Conservation (phyloP, 176 grass and related monocot genomes). For the Zizania latifolia region DNA sequence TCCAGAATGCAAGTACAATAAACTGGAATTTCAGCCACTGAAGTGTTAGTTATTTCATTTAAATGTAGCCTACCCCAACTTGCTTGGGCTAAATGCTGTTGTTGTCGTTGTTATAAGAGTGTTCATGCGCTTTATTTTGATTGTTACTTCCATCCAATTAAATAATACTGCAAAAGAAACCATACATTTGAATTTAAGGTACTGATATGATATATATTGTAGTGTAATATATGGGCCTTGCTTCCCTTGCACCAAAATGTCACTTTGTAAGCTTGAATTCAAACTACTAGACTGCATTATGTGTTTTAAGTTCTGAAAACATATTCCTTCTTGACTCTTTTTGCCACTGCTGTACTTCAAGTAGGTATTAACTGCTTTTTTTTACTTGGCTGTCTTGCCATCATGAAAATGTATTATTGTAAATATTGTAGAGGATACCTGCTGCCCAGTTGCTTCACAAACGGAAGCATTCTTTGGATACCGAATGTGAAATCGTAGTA, state of each 20-base stretch:
- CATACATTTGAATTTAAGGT: neutral
- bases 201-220: neutral
- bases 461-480: conserved; percentile 42
- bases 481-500: conserved; percentile 24
- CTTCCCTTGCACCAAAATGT: neutral
- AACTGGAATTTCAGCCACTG: neutral
- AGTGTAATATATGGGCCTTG: neutral
- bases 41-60: conserved; percentile 12
- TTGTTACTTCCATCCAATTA: neutral
- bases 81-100: neutral
- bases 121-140: neutral
- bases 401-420: neutral
- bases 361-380: neutral
- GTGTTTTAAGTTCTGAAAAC: neutral
- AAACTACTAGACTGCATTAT: neutral
- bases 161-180: neutral
- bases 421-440: conserved; percentile 33
- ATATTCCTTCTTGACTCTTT: conserved; percentile 8
- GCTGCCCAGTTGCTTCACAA: conserved; percentile 39
- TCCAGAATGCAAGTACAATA: neutral
- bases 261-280: neutral
- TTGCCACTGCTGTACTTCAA: conserved; percentile 14
- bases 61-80: neutral
- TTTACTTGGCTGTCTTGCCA: neutral
- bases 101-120: neutral